These are phyloP conservation scores for Cystofilobasidium ferigula DNA, from an alignment of 768 basidiomycete genomes.

Conservation along the genomic window DNA sequence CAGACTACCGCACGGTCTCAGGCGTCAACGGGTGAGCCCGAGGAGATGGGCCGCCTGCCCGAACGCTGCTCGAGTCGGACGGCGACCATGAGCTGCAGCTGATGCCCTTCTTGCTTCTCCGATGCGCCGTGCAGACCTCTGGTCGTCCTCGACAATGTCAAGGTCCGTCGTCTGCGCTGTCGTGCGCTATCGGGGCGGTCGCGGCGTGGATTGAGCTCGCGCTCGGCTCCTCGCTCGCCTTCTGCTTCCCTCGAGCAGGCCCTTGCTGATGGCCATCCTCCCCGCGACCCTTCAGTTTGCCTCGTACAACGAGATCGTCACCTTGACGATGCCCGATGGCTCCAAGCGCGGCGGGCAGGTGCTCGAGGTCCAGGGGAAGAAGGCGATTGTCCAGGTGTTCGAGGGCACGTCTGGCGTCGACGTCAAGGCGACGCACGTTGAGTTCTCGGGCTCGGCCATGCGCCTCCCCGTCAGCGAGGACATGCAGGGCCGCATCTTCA, in stretches of 20 bases:
- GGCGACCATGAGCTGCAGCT: too few relatives aligned
- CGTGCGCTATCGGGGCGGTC: background rate
- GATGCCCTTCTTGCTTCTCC: constrained; percentile 5
- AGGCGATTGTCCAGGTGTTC: constrained; percentile 90
- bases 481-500: constrained; percentile 98
- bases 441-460: constrained; percentile 97
- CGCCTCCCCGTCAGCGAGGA: constrained; percentile 97
- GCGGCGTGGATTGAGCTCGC: background rate
- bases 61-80: too few relatives aligned
- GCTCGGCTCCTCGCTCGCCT: background rate
- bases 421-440: constrained; percentile 92
- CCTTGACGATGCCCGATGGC: constrained; percentile 88
- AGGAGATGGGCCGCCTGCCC: background rate
- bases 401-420: constrained; percentile 97
- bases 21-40: constrained; percentile 82
- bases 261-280: background rate
- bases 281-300: constrained; percentile 57
- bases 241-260: background rate
- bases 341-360: constrained; percentile 92
- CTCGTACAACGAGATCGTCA: constrained; percentile 96
- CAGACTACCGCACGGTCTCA: constrained; percentile 96
- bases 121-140: constrained; percentile 55
- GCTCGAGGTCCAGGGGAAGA: constrained; percentile 94
- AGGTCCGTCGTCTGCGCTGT: constrained; percentile 46
- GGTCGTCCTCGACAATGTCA: constrained; percentile 96